Evolutionary conservation across 768 basidiomycete species (phyloP), one percentile per base, ranked within the genome.

Genomic region (Pleurotus giganteus): DNA sequence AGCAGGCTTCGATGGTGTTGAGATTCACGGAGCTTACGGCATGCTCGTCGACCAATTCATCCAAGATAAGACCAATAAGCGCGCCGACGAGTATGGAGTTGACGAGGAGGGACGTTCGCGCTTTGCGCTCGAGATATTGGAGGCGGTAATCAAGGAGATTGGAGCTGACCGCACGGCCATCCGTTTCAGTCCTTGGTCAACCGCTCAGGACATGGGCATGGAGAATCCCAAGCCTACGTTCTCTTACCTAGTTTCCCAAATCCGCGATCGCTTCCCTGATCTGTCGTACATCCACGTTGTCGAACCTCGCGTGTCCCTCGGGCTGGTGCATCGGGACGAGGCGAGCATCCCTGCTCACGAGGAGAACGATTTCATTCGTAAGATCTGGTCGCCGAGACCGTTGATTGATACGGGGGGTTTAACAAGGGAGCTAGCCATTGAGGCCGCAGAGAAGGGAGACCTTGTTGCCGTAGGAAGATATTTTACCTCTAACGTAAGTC

Each of bases 41-140:
- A 78, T 76, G 55, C 64, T 80, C 9, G 52, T 76, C 32, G 66
- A 75, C n/a, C n/a, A n/a, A n/a, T n/a, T n/a, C n/a, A n/a, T n/a
- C n/a, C n/a, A n/a, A n/a, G n/a, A n/a, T n/a, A 53, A 80, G 84
- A 64, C 75, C 17, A 84, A 85, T 66, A 61, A 72, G 36, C 76
- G 83, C 17, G 80, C 75, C 12, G 84, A 84, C 66, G 63, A 75
- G 51, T 88, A 80, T 72, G 85, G 85, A 7, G 86, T 85, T 4
- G 77, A 74, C 37, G 56, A 78, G 37, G 80, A 83, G 66, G 83
- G 83, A 63, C 75, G 85, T n/a, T 63, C 74, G 1, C 69, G 81
- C 3, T 84, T 87, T 62, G 71, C 69, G 0, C 71, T 82, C 3
- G 79, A 83, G 62, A 70, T 81, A 43, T 62, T 82, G 21, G 77